Conservation (phyloP, 768 basidiomycete genomes). For the Podaxis sp. region DNA sequence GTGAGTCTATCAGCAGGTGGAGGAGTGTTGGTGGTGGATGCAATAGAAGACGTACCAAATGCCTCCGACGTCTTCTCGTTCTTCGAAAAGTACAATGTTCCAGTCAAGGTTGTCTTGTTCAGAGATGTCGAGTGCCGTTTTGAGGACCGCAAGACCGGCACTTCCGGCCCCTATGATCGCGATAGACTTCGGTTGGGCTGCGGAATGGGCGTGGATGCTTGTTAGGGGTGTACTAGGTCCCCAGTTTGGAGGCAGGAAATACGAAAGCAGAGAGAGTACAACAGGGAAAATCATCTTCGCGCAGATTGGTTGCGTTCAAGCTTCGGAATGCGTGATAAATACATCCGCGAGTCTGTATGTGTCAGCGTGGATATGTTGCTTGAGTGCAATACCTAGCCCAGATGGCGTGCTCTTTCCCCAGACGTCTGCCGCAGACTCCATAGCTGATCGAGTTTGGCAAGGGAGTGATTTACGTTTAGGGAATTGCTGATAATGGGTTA, state of each 20-base stretch:
- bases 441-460: background rate
- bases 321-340: background rate
- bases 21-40: background rate
- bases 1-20: background rate
- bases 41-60: conserved; percentile 40
- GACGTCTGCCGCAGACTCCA: background rate
- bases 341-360: background rate
- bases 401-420: conserved; percentile 25
- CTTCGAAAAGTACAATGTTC: conserved; percentile 53
- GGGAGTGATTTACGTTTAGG: background rate
- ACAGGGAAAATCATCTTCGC: background rate
- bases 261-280: background rate
- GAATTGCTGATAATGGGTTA: background rate
- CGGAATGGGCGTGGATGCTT: background rate
- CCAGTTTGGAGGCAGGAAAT: background rate
- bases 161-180: conserved; percentile 59
- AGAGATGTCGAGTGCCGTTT: conserved; percentile 48
- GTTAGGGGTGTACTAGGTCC: background rate
- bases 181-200: conserved; percentile 38
- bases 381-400: conserved; percentile 13
- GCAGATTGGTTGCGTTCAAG: background rate
- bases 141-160: conserved; percentile 52
- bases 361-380: background rate
- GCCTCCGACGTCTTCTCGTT: conserved; percentile 51
- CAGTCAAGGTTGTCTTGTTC: conserved; percentile 33